Conservation (phyloP, 768 basidiomycete genomes). For the Pleurotus djamor region DNA sequence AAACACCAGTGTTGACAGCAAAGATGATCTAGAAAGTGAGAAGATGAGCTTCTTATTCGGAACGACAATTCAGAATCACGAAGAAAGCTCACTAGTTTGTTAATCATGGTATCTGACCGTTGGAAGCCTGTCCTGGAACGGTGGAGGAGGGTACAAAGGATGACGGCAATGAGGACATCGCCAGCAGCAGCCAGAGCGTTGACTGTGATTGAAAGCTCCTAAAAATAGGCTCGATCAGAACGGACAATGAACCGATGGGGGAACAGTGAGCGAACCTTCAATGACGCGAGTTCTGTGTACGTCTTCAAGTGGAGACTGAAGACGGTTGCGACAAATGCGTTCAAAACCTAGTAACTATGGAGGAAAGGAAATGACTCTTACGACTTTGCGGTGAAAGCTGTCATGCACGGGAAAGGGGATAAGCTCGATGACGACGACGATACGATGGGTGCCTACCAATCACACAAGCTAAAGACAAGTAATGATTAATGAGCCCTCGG, state of each 20-base stretch:
- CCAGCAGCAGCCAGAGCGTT: slow-evolving; percentile 46
- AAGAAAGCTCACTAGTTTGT: slow-evolving; percentile 32
- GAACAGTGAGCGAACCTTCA: slow-evolving; percentile 26
- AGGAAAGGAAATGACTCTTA: slow-evolving; percentile 17
- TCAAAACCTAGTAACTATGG: neutral
- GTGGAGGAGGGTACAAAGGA: slow-evolving; percentile 45
- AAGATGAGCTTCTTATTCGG: too few relatives aligned
- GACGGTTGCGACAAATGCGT: neutral
- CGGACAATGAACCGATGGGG: neutral
- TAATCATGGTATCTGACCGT: slow-evolving; percentile 53
- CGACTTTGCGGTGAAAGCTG: slow-evolving; percentile 42
- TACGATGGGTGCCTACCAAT: neutral
- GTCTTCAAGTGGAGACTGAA: slow-evolving; percentile 34
- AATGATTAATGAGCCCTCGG: neutral
- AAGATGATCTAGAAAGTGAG: slow-evolving; percentile 49
- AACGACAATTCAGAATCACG: neutral
- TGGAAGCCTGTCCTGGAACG: slow-evolving; percentile 50
- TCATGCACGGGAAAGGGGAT: neutral
- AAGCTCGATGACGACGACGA: neutral
- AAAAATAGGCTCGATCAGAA: neutral
- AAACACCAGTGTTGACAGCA: slow-evolving; percentile 49
- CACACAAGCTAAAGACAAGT: slow-evolving; percentile 19
- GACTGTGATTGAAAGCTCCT: slow-evolving; percentile 48
- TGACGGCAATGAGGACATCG: slow-evolving; percentile 47
- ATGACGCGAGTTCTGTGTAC: slow-evolving; percentile 28